These are phyloP conservation scores for Sarocladium oryzae DNA, from an alignment of 2,329 filamentous ascomycete species.

Conservation along the genomic window DNA sequence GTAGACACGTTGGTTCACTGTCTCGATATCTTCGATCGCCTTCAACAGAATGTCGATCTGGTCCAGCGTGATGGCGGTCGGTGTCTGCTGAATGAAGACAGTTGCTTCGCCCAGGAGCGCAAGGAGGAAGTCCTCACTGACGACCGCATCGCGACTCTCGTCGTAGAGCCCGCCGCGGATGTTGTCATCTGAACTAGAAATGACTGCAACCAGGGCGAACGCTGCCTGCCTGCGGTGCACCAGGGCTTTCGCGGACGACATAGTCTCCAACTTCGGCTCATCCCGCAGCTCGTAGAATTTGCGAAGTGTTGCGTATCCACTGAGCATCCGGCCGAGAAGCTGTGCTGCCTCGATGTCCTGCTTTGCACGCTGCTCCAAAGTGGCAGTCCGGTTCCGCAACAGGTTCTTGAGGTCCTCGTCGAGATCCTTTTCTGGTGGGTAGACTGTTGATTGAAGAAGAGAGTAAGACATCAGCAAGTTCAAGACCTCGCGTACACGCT, in stretches of 20 bases:
- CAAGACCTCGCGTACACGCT: conserved; percentile 78
- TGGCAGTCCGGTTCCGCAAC: conserved; percentile 63
- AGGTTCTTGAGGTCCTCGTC: conserved; percentile 66
- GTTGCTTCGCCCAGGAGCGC: conserved; percentile 78
- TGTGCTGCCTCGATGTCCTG: conserved; percentile 76
- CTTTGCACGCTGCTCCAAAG: conserved; percentile 64
- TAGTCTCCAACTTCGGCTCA: conserved; percentile 19
- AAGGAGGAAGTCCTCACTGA: conserved; percentile 82
- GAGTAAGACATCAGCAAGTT: conserved; percentile 84
- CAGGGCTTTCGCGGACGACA: conserved; percentile 37
- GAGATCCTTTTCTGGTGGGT: conserved; percentile 63
- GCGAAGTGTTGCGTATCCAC: conserved; percentile 85
- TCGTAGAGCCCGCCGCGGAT: conserved; percentile 90
- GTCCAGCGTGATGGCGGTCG: conserved; percentile 53
- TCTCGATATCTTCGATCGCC: conserved; percentile 73
- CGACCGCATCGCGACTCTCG: conserved; percentile 69
- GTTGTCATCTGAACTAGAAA: conserved; percentile 80
- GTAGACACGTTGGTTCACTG: conserved; percentile 66
- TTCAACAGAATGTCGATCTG: conserved; percentile 72
- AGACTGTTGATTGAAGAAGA: conserved; percentile 76
- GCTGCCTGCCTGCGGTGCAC: conserved; percentile 63
- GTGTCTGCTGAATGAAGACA: conserved; percentile 60
- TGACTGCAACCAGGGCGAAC: conserved; percentile 70
- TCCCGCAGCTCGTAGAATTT: conserved; percentile 90
- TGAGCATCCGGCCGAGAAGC: conserved; percentile 77